These are phyloP conservation scores for Neopestalotiopsis sp. DNA, from an alignment of 2,329 filamentous ascomycete species.

Conservation along the genomic window DNA sequence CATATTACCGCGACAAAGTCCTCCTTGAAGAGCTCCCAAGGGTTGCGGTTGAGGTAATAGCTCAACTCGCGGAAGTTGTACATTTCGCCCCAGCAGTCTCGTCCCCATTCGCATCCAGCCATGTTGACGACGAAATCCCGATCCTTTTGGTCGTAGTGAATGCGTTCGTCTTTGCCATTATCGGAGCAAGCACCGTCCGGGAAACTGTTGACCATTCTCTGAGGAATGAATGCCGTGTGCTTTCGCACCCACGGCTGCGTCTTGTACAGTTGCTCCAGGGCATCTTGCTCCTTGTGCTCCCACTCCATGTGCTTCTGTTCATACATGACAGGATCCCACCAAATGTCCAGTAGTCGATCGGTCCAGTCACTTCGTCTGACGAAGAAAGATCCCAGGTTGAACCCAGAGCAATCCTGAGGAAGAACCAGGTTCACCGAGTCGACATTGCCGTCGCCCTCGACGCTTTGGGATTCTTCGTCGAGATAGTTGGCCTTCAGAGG, in stretches of 20 bases:
- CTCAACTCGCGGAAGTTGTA: constrained; percentile 92
- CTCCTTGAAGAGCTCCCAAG: constrained; percentile 79
- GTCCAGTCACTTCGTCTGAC: constrained; percentile 85
- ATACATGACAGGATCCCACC: constrained; percentile 98
- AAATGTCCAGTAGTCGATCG: constrained; percentile 88
- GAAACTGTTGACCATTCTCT: constrained; percentile 94
- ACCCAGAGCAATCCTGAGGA: constrained; percentile 92
- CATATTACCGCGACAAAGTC: constrained; percentile 65
- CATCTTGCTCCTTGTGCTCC: constrained; percentile 99
- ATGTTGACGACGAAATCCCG: constrained; percentile 97
- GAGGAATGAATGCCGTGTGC: constrained; percentile 86
- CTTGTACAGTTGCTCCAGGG: constrained; percentile 87
- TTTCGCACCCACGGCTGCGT: constrained; percentile 92
- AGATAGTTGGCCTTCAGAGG: constrained; percentile 77
- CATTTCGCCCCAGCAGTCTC: constrained; percentile 98
- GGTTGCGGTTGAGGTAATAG: constrained; percentile 83
- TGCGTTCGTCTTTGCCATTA: constrained; percentile 72
- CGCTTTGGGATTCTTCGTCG: constrained; percentile 73
- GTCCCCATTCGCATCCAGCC: constrained; percentile 96
- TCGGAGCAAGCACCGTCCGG: constrained; percentile 87
- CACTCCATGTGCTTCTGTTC: constrained; percentile 99
- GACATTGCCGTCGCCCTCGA: constrained; percentile 75
- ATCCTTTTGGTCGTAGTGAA: constrained; percentile 86
- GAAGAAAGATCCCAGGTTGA: constrained; percentile 97
- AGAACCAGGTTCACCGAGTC: constrained; percentile 87